Percentiles rank a stretch among this genome's conserved stretches.
Evolutionary conservation across 2,329 filamentous ascomycete genomes (phyloP).

Genomic region (Leptographium flavum): DNA sequence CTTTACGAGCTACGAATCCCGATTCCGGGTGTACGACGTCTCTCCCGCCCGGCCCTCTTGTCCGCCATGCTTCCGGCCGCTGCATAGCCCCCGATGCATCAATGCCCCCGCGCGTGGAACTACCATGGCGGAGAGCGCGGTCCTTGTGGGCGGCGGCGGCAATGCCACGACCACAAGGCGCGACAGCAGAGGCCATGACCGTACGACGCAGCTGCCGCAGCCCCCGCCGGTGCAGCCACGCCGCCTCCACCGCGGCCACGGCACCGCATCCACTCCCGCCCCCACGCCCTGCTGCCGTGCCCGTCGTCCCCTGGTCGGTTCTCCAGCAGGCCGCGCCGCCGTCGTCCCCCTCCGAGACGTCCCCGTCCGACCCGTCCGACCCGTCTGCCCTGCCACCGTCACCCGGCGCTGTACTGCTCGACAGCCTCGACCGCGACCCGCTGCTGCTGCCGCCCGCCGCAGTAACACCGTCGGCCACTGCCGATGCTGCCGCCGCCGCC

Average conservation of each 20-base stretch:
- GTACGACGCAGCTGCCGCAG: not conserved
- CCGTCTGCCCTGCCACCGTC: not conserved
- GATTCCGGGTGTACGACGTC: not conserved
- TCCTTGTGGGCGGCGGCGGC: not conserved
- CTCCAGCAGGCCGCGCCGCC: not conserved
- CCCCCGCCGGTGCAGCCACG: not conserved
- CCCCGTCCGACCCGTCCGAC: not conserved
- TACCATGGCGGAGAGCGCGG: slow-evolving; percentile 5
- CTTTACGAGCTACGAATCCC: too few relatives aligned
- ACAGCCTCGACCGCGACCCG: slow-evolving; percentile 12
- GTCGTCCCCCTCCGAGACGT: not conserved
- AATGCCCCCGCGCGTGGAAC: slow-evolving; percentile 7
- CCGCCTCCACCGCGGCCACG: not conserved
- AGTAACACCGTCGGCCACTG: too few relatives aligned
- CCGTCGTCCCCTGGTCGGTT: slow-evolving; percentile 3
- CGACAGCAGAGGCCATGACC: too few relatives aligned
- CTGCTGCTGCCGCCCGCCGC: slow-evolving; percentile 8
- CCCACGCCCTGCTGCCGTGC: not conserved
- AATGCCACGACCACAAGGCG: too few relatives aligned
- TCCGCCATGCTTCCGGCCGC: slow-evolving; percentile 1
- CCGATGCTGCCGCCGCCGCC: too few relatives aligned
- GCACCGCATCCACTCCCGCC: not conserved
- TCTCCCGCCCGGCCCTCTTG: not conserved
- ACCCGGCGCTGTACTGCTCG: slow-evolving; percentile 10
- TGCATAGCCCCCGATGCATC: slow-evolving; percentile 2